Evolutionary conservation across 371 early-diverging fungal species (phyloP).

Genomic region (Phascolomyces articulosus): DNA sequence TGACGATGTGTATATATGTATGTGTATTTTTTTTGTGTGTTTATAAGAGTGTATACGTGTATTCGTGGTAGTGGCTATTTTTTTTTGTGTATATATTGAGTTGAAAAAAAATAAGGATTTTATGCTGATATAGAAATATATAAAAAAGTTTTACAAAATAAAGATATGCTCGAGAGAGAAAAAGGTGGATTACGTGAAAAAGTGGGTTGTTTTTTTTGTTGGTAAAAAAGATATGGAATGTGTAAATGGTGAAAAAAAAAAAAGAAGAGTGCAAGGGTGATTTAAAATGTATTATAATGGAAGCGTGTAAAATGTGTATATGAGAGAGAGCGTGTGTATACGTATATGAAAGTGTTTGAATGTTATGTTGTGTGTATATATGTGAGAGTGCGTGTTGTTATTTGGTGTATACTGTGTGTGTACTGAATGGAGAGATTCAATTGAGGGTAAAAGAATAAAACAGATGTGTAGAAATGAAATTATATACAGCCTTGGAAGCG

Average conservation of each 20-base stretch:
- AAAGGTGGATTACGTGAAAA: background rate
- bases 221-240: background rate
- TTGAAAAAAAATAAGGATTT: background rate
- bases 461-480: conserved; percentile 1
- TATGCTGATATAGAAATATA: background rate
- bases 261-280: background rate
- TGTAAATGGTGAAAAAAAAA: conserved; percentile 1
- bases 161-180: conserved; percentile 1
- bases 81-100: no score
- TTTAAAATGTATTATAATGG: background rate
- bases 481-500: background rate
- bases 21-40: no score
- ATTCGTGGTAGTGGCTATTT: no score
- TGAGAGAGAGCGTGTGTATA: no score
- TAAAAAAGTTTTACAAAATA: background rate
- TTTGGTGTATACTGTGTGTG: background rate
- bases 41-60: no score
- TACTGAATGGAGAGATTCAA: background rate
- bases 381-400: background rate
- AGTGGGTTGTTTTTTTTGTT: background rate
- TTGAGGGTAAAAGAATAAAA: background rate
- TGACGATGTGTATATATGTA: no score
- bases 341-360: background rate
- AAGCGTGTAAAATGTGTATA: background rate
- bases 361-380: background rate